Base-by-base conservation (phyloP, 345 rosid species). In the Melaleuca alternifolia region DNA sequence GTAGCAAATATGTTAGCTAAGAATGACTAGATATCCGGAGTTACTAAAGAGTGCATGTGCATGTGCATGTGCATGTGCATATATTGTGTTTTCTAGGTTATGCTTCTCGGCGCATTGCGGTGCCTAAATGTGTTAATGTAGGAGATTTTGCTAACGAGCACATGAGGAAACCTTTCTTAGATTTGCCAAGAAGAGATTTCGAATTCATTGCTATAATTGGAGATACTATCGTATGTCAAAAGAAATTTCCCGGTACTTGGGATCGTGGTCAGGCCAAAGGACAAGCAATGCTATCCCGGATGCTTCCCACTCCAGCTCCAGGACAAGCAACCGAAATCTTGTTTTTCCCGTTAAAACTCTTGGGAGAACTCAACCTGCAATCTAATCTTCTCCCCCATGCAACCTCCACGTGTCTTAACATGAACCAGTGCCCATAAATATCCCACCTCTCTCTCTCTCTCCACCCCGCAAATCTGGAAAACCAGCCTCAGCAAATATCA, bases 321-420 rank as follows among this genome's bases (percentile, higher is more conserved):
- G 33, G 81, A 37, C 81, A 71, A 0, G 81, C 81, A 10, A 18
- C 28, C 56, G 85, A 83, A 52, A 30, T 52, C 85, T 16, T 37
- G 54, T 83, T 52, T 51, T 83, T 51, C 85, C 26, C 41, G 85
- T 83, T 52, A 83, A 4, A 44, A 13, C 59, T 23, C 46, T 71
- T 0, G 12, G 24, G 48, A 71, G 81, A 71, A 0, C 81, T 71
- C 59, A 28, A 28, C 48, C 85, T 65, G 41, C 83, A 51, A 84
- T 86, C 88, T 85, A 57, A 87, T 91, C 87, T 51, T 11, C 24
- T 24, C 54, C 48, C 57, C 33, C 30, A 18, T 37, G 82, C 13
- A 33, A 0, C 23, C 51, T 85, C 88, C 98, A 95, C 95, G 94
- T 93, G 99, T 93, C 88, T 3, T 54, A 59, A 88, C 83, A 18